These are phyloP conservation scores for Ophiostoma quercus DNA, from an alignment of 2,329 filamentous ascomycete species.

Conservation along the genomic window DNA sequence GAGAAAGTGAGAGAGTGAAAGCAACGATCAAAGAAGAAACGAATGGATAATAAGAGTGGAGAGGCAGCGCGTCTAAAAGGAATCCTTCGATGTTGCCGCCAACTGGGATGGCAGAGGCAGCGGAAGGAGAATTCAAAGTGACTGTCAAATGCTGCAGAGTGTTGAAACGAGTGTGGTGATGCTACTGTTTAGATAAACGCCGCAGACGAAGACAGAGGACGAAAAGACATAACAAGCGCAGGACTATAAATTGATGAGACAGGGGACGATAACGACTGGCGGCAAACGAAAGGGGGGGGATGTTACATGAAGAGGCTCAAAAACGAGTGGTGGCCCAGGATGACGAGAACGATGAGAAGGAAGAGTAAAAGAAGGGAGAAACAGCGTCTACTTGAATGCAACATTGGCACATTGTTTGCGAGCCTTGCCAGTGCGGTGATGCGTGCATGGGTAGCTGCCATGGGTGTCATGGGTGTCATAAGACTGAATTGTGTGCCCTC, in stretches of 20 bases:
- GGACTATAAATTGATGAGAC: neutral
- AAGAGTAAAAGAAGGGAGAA: neutral
- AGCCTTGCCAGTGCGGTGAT: neutral
- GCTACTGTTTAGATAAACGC: neutral
- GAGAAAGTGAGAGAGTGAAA: neutral
- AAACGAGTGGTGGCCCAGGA: neutral
- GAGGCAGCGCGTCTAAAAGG: constrained; percentile 4
- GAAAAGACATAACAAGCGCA: neutral
- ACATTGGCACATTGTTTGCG: neutral
- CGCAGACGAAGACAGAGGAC: neutral
- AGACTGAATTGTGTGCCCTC: neutral
- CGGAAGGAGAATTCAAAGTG: neutral
- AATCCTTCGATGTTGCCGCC: neutral
- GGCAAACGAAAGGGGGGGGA: neutral
- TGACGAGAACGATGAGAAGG: neutral
- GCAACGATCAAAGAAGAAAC: neutral
- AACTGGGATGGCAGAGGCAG: neutral
- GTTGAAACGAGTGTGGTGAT: neutral
- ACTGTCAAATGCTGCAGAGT: neutral
- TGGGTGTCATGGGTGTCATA: neutral
- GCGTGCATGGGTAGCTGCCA: neutral
- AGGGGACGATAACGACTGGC: neutral
- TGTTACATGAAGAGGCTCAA: neutral
- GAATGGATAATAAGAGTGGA: neutral
- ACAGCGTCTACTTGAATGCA: constrained; percentile 3